phyloP scores from a whole-genome alignment of 495 filamentous ascomycete species.

The Schizothecium vesticola region DNA sequence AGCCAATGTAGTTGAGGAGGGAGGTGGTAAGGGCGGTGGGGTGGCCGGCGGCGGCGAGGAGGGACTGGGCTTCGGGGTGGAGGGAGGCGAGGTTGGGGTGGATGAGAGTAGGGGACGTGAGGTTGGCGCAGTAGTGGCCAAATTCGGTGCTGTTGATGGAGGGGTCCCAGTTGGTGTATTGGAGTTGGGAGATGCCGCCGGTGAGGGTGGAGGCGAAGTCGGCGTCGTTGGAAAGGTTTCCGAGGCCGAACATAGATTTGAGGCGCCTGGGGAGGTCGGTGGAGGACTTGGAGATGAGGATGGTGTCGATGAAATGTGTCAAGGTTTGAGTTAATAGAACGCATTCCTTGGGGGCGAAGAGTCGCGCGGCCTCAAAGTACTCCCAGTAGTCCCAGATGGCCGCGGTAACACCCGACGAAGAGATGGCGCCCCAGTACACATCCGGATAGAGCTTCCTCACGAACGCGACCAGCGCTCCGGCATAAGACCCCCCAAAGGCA shows the following conservation, averaged over 20 bases:
- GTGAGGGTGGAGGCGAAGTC: constrained; percentile 58
- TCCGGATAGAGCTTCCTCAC: constrained; percentile 64
- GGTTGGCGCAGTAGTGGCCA: constrained; percentile 53
- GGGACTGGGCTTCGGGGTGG: constrained; percentile 36
- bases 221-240: constrained; percentile 49
- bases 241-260: constrained; percentile 55
- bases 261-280: constrained; percentile 44
- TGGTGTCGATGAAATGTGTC: constrained; percentile 57
- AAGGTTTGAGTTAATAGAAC: constrained; percentile 52
- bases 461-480: constrained; percentile 67
- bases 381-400: constrained; percentile 69
- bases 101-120: constrained; percentile 44
- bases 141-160: constrained; percentile 48
- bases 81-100: constrained; percentile 40
- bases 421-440: constrained; percentile 62
- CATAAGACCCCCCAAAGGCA: constrained; percentile 70
- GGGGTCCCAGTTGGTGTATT: constrained; percentile 67
- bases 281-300: constrained; percentile 51
- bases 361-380: constrained; percentile 61
- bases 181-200: constrained; percentile 49
- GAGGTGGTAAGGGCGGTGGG: constrained; percentile 43
- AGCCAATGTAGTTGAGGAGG: constrained; percentile 64
- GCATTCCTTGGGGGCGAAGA: constrained; percentile 48
- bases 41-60: constrained; percentile 55
- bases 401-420: constrained; percentile 63